Evolutionary conservation across 345 rosid genomes (phyloP).

Genomic region (Syzygium grande): DNA sequence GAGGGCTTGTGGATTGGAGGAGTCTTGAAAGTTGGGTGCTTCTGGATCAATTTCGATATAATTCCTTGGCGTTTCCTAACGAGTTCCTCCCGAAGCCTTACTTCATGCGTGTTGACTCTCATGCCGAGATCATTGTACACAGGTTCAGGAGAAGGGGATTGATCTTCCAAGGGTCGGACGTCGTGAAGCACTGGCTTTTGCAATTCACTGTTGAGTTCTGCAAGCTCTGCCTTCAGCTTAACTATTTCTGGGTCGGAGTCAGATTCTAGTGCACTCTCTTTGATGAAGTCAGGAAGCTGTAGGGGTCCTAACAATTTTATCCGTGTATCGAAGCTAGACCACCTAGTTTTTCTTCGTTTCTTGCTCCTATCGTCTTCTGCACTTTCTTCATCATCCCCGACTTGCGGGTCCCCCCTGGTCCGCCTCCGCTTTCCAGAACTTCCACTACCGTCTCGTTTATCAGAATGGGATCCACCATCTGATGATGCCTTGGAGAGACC

Average conservation of each 20-base stretch:
- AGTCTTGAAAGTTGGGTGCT: constrained; percentile 1
- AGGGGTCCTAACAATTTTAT: constrained; percentile 11
- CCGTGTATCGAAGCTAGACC: constrained; percentile 4
- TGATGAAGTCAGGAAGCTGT: constrained; percentile 9
- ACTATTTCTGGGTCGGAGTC: constrained; percentile 9
- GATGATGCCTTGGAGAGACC: not conserved
- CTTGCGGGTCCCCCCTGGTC: constrained; percentile 5
- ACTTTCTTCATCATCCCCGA: not conserved
- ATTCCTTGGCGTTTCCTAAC: constrained; percentile 1
- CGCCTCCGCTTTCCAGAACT: constrained; percentile 8
- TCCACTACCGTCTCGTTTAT: not conserved
- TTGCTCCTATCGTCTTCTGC: not conserved
- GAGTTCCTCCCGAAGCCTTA: constrained; percentile 6
- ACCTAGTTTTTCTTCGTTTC: constrained; percentile 17
- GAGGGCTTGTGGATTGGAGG: not conserved
- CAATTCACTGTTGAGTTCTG: constrained; percentile 6
- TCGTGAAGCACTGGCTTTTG: constrained; percentile 2
- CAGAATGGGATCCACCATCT: not conserved
- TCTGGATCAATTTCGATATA: constrained; percentile 5
- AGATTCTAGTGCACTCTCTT: not conserved
- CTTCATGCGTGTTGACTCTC: constrained; percentile 5
- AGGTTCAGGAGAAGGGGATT: constrained; percentile 16
- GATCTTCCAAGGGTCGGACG: not conserved
- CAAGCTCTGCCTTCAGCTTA: constrained; percentile 6
- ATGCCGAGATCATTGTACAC: constrained; percentile 5